Base-by-base conservation (phyloP, 345 rosid genomes). In the Camelina neglecta region DNA sequence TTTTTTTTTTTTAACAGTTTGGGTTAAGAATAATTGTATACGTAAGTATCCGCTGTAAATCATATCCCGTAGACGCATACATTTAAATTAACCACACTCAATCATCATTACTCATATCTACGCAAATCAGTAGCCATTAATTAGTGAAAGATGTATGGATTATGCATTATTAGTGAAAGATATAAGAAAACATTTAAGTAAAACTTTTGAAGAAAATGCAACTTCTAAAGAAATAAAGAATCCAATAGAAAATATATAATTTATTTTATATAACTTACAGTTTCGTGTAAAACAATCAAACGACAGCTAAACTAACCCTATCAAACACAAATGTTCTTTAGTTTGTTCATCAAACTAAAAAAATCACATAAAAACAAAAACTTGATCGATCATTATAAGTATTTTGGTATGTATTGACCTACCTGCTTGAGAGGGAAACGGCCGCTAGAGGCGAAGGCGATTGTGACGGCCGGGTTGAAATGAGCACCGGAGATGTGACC, bases 401-500 rank as follows among this genome's bases (percentile, higher is more conserved):
- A 4, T 6, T 23, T 56, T 33, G 38, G n/a, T 7, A 49, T 7
- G 18, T 41, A 47, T 11, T 8, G 13, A 88, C 97, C 88, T 87
- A 88, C 97, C 88, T 87, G 96, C 82, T 84, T 92, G 74, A 86
- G 75, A 8, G 98, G 97, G 73, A 94, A 94, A 60, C 96, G 85
- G 45, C 83, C 85, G 85, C 88, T 85, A 51, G 90, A 75, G 13
- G 98, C 98, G 45, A 90, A 90, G 71, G 98, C 98, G 29, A 92
- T 79, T 62, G 98, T 94, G 79, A 94, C 97, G 5, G 98, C 92
- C 5, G 97, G 98, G 67, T 94, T 94, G 54, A 94, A 90, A 87
- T 94, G 97, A 65, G 96, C 98, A 41, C 98, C 98, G 16, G 98
- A 92, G 86, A 94, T 90, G 70, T 94, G 98, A 18, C 98, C 97